These are phyloP conservation scores for Ceratorhiza oryzae-sativae DNA, from an alignment of 1,284 basidiomycete species.

Conservation along the genomic window DNA sequence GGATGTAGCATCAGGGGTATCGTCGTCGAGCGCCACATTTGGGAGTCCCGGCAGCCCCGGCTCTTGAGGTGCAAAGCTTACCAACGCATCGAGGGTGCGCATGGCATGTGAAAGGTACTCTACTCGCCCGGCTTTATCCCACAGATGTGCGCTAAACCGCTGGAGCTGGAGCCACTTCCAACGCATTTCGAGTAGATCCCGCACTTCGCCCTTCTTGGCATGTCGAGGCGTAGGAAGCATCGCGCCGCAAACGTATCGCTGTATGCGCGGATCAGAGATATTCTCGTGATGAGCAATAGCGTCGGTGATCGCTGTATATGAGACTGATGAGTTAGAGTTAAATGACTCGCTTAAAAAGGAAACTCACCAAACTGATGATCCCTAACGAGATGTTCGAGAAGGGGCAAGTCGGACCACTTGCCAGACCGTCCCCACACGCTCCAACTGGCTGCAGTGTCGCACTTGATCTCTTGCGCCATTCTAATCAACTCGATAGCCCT, in stretches of 20 bases:
- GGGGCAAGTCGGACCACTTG: slow-evolving; percentile 22
- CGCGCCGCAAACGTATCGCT: slow-evolving; percentile 29
- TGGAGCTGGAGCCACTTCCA: slow-evolving; percentile 37
- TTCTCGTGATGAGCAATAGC: slow-evolving; percentile 21
- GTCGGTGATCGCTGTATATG: slow-evolving; percentile 6
- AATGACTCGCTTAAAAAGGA: background rate
- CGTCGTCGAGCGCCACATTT: background rate
- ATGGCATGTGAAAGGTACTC: slow-evolving; percentile 34
- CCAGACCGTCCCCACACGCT: slow-evolving; percentile 10
- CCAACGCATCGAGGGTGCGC: slow-evolving; percentile 17
- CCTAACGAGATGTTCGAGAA: slow-evolving; percentile 16
- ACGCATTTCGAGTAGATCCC: slow-evolving; percentile 16
- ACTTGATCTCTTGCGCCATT: slow-evolving; percentile 23
- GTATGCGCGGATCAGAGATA: slow-evolving; percentile 20
- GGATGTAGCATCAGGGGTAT: background rate
- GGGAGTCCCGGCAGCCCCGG: background rate
- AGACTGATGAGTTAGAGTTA: background rate
- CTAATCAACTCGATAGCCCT: slow-evolving; percentile 17
- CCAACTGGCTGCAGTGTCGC: slow-evolving; percentile 2
- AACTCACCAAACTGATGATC: slow-evolving; percentile 28
- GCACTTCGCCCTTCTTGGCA: background rate
- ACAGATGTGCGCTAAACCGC: slow-evolving; percentile 20
- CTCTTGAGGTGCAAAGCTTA: slow-evolving; percentile 12
- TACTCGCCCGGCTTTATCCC: slow-evolving; percentile 5
- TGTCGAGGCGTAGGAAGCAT: background rate